Conservation (phyloP, 2,329 filamentous ascomycete species). For the Pyrenochaeta sp. region DNA sequence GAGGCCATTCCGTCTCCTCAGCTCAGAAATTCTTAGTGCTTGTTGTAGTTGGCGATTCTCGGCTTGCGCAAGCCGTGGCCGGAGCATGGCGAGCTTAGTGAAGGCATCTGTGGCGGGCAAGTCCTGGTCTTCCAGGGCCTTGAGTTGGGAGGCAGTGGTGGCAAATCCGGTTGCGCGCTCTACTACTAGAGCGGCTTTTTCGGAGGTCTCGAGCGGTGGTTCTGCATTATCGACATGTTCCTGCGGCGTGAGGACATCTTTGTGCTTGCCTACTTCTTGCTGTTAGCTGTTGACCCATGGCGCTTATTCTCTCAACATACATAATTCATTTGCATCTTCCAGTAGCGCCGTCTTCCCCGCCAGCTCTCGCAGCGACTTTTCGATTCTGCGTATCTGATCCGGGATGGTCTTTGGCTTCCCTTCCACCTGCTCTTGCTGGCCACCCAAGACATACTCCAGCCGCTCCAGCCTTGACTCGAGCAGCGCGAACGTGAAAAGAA, state of each 20-base stretch:
- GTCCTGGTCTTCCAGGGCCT: constrained; percentile 53
- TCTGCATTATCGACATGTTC: constrained; percentile 18
- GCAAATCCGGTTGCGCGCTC: constrained; percentile 54
- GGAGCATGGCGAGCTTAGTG: constrained; percentile 64
- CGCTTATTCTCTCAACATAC: constrained; percentile 18
- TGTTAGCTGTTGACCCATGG: constrained; percentile 16
- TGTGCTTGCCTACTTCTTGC: constrained; percentile 48
- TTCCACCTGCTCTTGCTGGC: constrained; percentile 26
- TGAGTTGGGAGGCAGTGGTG: constrained; percentile 52
- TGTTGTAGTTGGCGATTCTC: constrained; percentile 69
- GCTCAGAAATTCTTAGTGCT: constrained; percentile 66
- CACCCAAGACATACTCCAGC: constrained; percentile 54
- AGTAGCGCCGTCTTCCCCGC: constrained; percentile 50
- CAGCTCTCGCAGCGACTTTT: constrained; percentile 48
- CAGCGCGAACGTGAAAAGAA: constrained; percentile 52
- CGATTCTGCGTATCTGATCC: constrained; percentile 47
- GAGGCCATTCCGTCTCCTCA: constrained; percentile 68
- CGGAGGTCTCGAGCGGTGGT: constrained; percentile 26
- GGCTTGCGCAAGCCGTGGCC: constrained; percentile 68
- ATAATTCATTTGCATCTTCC: constrained; percentile 50
- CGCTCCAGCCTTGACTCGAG: constrained; percentile 56
- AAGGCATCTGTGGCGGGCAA: constrained; percentile 53
- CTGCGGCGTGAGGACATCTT: constrained; percentile 46
- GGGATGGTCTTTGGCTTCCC: constrained; percentile 38
- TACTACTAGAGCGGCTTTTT: constrained; percentile 50